phyloP scores from a whole-genome alignment of 495 filamentous ascomycete genomes.

The Hypoxylon subgilvum region DNA sequence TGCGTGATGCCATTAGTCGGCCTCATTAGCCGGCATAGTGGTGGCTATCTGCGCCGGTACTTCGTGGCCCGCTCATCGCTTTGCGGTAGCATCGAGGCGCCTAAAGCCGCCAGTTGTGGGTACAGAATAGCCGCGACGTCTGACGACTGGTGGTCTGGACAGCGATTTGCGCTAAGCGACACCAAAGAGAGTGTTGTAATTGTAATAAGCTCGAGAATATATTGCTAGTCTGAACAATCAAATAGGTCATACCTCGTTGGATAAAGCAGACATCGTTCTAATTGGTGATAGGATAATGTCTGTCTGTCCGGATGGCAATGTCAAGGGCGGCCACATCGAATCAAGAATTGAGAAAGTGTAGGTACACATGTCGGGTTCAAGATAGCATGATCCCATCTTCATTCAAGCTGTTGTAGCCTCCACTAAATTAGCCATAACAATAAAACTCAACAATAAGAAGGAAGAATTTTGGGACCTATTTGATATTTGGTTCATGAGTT shows the following conservation, averaged over 20 bases:
- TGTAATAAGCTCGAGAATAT: too few species aligned
- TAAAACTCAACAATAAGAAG: too few species aligned
- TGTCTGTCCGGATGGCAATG: too few species aligned
- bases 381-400: too few species aligned
- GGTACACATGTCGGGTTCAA: too few species aligned
- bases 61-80: constrained; percentile 13
- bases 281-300: neutral
- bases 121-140: neutral
- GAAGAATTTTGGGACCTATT: too few species aligned
- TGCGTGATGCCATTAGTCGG: constrained; percentile 28
- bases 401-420: too few species aligned
- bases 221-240: neutral
- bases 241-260: neutral
- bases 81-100: neutral
- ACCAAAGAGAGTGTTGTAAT: neutral
- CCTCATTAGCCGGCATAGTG: constrained; percentile 39
- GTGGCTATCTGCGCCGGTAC: constrained; percentile 28
- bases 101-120: neutral
- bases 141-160: neutral
- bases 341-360: neutral
- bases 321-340: neutral
- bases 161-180: neutral
- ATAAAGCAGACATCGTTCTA: neutral
- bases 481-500: too few species aligned
- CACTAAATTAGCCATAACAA: too few species aligned